Conservation (phyloP, 306 rosid genomes). For the Clitoria ternatea region DNA sequence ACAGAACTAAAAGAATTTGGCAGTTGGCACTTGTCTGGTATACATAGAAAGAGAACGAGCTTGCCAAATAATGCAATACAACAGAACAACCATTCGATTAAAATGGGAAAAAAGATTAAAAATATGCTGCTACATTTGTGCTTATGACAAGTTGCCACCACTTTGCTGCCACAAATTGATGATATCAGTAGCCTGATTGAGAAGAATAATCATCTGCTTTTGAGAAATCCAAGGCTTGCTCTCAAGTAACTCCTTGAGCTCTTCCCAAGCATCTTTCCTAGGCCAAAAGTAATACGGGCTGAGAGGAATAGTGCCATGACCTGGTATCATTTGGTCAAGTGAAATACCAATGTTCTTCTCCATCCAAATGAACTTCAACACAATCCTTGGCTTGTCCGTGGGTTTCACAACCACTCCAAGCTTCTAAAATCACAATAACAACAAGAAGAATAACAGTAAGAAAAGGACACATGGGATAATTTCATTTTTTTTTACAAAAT, state of each 20-base stretch:
- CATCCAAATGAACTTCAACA: constrained; percentile 96
- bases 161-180: constrained; percentile 99
- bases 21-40: not conserved
- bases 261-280: constrained; percentile 99
- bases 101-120: not conserved
- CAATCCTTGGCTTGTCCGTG: constrained; percentile 67
- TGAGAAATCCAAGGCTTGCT: constrained; percentile 99
- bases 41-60: constrained; percentile 17
- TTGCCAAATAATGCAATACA: constrained; percentile 15
- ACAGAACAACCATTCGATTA: constrained; percentile 10
- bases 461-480: too few species aligned
- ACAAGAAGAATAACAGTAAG: too few species aligned
- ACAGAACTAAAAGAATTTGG: constrained; percentile 19
- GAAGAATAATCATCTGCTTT: constrained; percentile 96
- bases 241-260: constrained; percentile 88
- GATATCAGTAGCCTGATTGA: constrained; percentile 95
- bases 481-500: too few species aligned
- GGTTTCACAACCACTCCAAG: constrained; percentile 90
- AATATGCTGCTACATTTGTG: constrained; percentile 11
- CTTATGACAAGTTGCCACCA: constrained; percentile 76
- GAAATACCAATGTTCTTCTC: constrained; percentile 95
- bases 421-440: constrained; percentile 44
- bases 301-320: constrained; percentile 80
- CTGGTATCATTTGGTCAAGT: constrained; percentile 78
- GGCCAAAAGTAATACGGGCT: constrained; percentile 99